Evolutionary conservation across 805 yeast species (phyloP), one percentile per base, ranked within the genome.

Genomic region (Wickerhamomyces pijperi): DNA sequence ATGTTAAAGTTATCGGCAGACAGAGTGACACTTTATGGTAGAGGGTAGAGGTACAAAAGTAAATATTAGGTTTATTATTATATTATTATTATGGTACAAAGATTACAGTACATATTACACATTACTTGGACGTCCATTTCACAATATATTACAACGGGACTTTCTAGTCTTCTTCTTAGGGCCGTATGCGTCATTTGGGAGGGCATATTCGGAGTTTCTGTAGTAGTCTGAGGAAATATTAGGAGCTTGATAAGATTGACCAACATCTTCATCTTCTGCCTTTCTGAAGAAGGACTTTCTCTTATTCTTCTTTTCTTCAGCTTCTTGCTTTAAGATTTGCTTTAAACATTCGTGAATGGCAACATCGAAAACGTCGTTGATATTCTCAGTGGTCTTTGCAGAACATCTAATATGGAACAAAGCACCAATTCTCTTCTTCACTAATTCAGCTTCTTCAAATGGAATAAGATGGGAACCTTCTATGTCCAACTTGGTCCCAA

Each of bases 401-500:
- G 94, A 82, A 54, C 95, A 85, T 56, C 81, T 82, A 38, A 84
- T 59, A 54, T 83, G 90, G 4, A 75, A 77, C 25, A 72, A 63
- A 0, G 94, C 90, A 29, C 81, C 82, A 40, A 80, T 68, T 31
- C 70, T 70, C 16, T 64, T 59, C 1, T 87, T 83, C 16, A 76
- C 49, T n/a, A 34, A n/a, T 19, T 50, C 49, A 9, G 48, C 56
- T 12, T 43, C 44, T 16, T 44, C 45, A 36, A 64, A 65, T 17
- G 68, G 64, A 3, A 79, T 80, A 32, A 64, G 58, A 37, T 70
- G 74, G 28, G 33, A 36, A 20, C 42, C 44, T 6, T 29, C n/a
- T 41, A 82, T 61, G 57, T 88, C 97, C 4, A 76, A 59, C 52
- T 88, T 86, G 28, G 90, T 70, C 1, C 95, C 96, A n/a, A 85